phyloP scores from a whole-genome alignment of 106 monocot species.

The Dioscorea zingiberensis region DNA sequence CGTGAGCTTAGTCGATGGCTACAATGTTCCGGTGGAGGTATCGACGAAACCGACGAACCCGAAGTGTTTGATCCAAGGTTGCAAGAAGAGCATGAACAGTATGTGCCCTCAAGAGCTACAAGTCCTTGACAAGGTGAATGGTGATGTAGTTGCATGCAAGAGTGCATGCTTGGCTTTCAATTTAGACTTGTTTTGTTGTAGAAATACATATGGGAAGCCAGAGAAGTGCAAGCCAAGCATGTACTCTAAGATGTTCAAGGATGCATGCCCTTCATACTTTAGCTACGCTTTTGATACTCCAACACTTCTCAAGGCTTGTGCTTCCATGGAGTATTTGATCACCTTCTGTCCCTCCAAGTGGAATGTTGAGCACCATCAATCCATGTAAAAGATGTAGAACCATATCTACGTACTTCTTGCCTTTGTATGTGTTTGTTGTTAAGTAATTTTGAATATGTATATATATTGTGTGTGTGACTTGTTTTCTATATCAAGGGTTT shows the following conservation, averaged over 20 bases:
- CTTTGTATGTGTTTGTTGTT: too few species aligned
- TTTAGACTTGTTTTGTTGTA: slow-evolving; percentile 55
- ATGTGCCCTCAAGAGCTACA: slow-evolving; percentile 59
- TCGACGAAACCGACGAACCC: slow-evolving; percentile 19
- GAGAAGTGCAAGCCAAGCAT: slow-evolving; percentile 41
- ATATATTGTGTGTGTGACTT: too few species aligned
- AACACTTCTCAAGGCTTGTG: slow-evolving; percentile 31
- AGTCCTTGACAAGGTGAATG: slow-evolving; percentile 12
- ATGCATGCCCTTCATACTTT: slow-evolving; percentile 60
- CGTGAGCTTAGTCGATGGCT: slow-evolving; percentile 71
- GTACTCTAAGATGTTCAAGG: slow-evolving; percentile 71
- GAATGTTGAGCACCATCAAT: background rate
- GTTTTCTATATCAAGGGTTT: too few species aligned
- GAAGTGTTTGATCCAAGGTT: slow-evolving; percentile 43
- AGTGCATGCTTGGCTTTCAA: slow-evolving; percentile 71
- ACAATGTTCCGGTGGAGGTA: slow-evolving; percentile 56
- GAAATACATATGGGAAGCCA: slow-evolving; percentile 38
- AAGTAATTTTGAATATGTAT: too few species aligned
- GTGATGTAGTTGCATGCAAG: slow-evolving; percentile 61
- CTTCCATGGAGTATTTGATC: slow-evolving; percentile 30
- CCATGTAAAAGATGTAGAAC: too few species aligned
- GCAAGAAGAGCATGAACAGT: slow-evolving; percentile 35
- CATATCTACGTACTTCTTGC: too few species aligned
- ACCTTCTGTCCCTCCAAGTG: slow-evolving; percentile 63
- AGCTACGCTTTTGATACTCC: slow-evolving; percentile 61